phyloP scores from a whole-genome alignment of 2,329 filamentous ascomycete species.

The Aspergillus pseudonomiae region DNA sequence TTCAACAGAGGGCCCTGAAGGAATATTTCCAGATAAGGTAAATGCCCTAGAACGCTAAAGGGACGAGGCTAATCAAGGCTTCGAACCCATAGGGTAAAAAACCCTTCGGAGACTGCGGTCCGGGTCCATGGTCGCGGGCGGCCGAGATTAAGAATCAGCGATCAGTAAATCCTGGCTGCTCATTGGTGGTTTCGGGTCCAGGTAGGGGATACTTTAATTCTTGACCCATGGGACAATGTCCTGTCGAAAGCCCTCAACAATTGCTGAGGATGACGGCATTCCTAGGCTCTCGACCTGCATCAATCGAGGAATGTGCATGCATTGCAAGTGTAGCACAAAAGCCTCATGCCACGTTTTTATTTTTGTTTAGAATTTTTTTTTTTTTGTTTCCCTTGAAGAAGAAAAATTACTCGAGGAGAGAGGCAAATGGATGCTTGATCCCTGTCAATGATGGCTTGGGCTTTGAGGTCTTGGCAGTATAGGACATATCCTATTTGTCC shows the following conservation, averaged over 20 bases:
- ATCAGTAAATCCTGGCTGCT: not conserved
- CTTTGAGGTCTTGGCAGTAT: not conserved
- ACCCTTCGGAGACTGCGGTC: conserved; percentile 14
- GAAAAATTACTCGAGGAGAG: not conserved
- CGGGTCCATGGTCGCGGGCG: conserved; percentile 17
- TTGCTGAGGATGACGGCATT: not conserved
- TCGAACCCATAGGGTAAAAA: not conserved
- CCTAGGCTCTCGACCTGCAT: conserved; percentile 15
- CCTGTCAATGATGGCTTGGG: not conserved
- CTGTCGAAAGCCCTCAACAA: not conserved
- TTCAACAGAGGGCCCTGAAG: not conserved
- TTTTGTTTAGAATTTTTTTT: not conserved
- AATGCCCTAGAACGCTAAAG: not conserved
- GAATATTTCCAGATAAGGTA: conserved; percentile 4
- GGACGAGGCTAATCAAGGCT: not conserved
- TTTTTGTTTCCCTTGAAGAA: conserved; percentile 1
- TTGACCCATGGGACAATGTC: not conserved
- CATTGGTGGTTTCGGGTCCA: not conserved
- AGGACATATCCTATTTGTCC: not conserved
- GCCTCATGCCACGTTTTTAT: conserved; percentile 19
- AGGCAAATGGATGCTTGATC: not conserved
- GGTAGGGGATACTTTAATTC: conserved; percentile 3
- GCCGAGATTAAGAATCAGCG: conserved; percentile 1
- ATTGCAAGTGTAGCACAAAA: conserved; percentile 13
- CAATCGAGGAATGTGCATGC: conserved; percentile 13